Percentiles rank a stretch among this genome's conserved stretches.
Conservation (phyloP, 768 basidiomycete genomes). For the Lactarius vividus region DNA sequence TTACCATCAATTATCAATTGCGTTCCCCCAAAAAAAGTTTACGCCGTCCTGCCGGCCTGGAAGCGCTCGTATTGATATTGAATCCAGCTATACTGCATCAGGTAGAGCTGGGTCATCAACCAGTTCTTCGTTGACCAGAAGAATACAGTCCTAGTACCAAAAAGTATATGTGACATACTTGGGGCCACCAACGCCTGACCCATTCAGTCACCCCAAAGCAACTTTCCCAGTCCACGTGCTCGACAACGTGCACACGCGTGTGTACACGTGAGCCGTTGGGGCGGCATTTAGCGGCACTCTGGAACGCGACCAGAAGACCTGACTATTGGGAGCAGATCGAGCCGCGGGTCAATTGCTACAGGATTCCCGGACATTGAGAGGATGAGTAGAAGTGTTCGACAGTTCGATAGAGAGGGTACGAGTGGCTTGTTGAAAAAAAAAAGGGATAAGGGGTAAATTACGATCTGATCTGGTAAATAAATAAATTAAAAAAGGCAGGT, state of each 20-base stretch:
- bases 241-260: not conserved
- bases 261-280: not conserved
- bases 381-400: not conserved
- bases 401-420: too few relatives aligned
- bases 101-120: not conserved
- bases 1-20: not conserved
- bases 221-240: not conserved
- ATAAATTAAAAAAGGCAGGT: conserved; percentile 5
- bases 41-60: not conserved
- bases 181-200: not conserved
- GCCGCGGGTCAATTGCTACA: not conserved
- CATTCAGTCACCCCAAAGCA: not conserved
- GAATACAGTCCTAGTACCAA: not conserved
- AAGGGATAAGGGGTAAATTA: conserved; percentile 14
- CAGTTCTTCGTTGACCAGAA: not conserved
- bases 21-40: not conserved
- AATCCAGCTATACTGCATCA: not conserved
- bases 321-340: not conserved
- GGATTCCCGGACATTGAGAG: not conserved
- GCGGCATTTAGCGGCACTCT: not conserved
- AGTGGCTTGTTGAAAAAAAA: not conserved
- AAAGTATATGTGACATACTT: not conserved
- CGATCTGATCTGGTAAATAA: conserved; percentile 18
- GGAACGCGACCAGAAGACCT: not conserved
- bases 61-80: not conserved